Base-by-base conservation (phyloP, 1,284 basidiomycete genomes). In the Stereum hirsutum region DNA sequence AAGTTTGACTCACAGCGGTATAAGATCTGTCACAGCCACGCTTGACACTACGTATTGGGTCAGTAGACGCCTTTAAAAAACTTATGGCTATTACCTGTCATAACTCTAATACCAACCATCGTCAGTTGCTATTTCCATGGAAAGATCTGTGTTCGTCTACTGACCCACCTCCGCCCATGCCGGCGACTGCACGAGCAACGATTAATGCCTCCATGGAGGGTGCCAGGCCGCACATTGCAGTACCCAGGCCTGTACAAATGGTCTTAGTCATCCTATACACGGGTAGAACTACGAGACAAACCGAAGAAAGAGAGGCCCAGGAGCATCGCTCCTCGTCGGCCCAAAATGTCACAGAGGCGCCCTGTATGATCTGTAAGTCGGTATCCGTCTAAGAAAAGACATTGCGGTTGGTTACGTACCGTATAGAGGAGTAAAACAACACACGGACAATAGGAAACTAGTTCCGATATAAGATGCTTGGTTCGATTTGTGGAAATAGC, bases 351-450 rank as follows among this genome's bases (percentile, higher is more conserved):
- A 49, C 87, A 81, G 45, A 95, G 69, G 46, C 89, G 78, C 37
- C 91, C 87, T 87, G 58, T 52, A 34, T 41, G 24, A 44, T 21
- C 19, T 14, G 17, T 36, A 32, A 19, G 27, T 27, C 25, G 26
- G 38, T 20, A 34, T 39, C 25, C 28, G 32, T 17, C n/a, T n/a
- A n/a, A n/a, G n/a, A n/a, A n/a, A n/a, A n/a, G n/a, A n/a, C n/a
- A 17, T 23, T 8, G 41, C 46, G 15, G 40, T n/a, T n/a, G 32
- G 61, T 14, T 30, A 62, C 74, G 53, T 49, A 81, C 85, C 89
- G 67, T 92, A 93, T 52, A 93, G 67, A 45, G 89, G 89, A 15
- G 89, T 92, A 57, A 93, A 92, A 63, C 89, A 92, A 60, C 87
- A 94, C 38, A 93, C 81, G 32, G 87, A 89, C 38, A 94, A 69